These are phyloP conservation scores for Emmonsiellopsis sp. DNA, from an alignment of 2,329 filamentous ascomycete species.

Conservation along the genomic window DNA sequence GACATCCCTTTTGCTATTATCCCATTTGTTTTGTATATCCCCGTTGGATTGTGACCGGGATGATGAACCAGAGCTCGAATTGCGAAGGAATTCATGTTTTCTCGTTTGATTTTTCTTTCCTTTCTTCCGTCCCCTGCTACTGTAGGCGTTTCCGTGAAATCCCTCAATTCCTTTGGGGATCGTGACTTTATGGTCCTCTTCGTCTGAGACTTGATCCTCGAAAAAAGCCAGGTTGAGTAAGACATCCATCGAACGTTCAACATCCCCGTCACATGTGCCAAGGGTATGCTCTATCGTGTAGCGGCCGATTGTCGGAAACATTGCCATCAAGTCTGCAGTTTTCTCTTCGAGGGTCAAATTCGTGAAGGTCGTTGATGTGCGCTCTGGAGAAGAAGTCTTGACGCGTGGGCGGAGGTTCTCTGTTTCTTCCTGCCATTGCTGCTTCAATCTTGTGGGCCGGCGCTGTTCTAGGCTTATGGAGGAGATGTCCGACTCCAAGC, in stretches of 20 bases:
- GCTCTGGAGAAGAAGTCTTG: neutral
- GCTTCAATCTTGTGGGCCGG: too few species aligned
- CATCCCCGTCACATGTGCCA: slow-evolving; percentile 57
- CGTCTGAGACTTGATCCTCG: slow-evolving; percentile 49
- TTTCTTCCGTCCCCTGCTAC: slow-evolving; percentile 34
- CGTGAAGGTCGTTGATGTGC: slow-evolving; percentile 10
- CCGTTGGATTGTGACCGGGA: slow-evolving; percentile 18
- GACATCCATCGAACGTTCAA: slow-evolving; percentile 65
- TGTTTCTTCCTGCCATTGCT: too few species aligned
- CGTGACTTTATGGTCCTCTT: slow-evolving; percentile 33
- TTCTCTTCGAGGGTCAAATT: slow-evolving; percentile 48
- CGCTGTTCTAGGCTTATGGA: slow-evolving; percentile 22
- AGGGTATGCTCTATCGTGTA: slow-evolving; percentile 60
- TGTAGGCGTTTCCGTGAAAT: slow-evolving; percentile 49
- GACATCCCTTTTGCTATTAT: slow-evolving; percentile 47
- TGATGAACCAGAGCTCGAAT: slow-evolving; percentile 11
- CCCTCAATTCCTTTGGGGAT: slow-evolving; percentile 69
- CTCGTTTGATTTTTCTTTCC: slow-evolving; percentile 33
- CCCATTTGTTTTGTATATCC: slow-evolving; percentile 47
- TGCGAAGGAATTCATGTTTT: slow-evolving; percentile 18
- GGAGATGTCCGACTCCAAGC: slow-evolving; percentile 39
- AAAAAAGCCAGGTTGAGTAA: slow-evolving; percentile 73
- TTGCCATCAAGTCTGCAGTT: slow-evolving; percentile 51
- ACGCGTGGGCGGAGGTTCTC: too few species aligned
- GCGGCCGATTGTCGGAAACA: slow-evolving; percentile 62